A percentile compares a stretch with the other conserved stretches of the same genome.
phyloP scores from a whole-genome alignment of 2,329 filamentous ascomycete genomes.

The Colletotrichum agaves region DNA sequence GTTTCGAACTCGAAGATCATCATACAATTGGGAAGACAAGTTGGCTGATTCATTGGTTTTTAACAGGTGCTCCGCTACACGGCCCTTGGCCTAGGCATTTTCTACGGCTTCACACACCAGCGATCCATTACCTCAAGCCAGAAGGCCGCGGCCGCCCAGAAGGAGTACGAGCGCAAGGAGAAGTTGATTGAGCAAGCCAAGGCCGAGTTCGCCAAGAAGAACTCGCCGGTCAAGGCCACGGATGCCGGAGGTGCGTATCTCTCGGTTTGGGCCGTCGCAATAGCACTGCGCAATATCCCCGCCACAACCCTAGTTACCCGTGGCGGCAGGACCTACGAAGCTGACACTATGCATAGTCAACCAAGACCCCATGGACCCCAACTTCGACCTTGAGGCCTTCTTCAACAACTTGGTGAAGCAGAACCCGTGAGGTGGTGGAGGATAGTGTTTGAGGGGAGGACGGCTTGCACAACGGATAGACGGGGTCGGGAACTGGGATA shows the following conservation, averaged over 20 bases:
- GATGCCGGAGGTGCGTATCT: slow-evolving; percentile 33
- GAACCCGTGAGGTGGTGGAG: slow-evolving; percentile 55
- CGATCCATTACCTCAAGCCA: slow-evolving; percentile 78
- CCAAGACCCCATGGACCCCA: slow-evolving; percentile 83
- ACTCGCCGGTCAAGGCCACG: slow-evolving; percentile 60
- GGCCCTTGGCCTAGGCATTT: slow-evolving; percentile 88
- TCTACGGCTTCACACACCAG: slow-evolving; percentile 98
- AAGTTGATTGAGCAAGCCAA: slow-evolving; percentile 93
- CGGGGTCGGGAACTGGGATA: slow-evolving; percentile 37
- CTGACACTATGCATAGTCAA: slow-evolving; percentile 62
- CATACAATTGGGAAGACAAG: neutral
- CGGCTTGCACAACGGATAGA: slow-evolving; percentile 45
- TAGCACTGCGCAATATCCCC: neutral
- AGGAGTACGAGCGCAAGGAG: slow-evolving; percentile 91
- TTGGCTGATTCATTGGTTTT: slow-evolving; percentile 44
- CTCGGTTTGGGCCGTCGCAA: neutral
- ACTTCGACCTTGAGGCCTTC: slow-evolving; percentile 93
- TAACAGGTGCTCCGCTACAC: slow-evolving; percentile 94
- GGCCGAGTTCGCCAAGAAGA: slow-evolving; percentile 84
- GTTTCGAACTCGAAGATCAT: neutral
- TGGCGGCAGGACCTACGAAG: neutral
- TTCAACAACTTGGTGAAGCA: slow-evolving; percentile 71
- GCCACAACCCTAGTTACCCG: neutral
- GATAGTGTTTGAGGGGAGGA: slow-evolving; percentile 41
- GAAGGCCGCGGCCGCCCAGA: slow-evolving; percentile 76